Evolutionary conservation across 2,329 filamentous ascomycete genomes (phyloP), one percentile per base, ranked within the genome.

Genomic region (Exophiala xenobiotica): DNA sequence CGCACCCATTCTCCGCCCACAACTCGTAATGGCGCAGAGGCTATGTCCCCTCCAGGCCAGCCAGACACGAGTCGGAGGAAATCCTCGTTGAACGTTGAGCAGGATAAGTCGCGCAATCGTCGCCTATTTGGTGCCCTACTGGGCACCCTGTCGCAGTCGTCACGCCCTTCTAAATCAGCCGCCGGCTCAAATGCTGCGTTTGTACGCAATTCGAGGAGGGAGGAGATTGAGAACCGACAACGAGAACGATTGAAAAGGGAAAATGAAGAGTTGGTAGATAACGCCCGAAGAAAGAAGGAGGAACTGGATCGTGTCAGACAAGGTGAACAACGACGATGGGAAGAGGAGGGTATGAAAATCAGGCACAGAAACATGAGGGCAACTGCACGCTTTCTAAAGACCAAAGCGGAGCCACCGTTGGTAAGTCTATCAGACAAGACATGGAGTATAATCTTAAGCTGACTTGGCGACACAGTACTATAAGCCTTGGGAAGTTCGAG

Each of bases 101-200:
- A 95, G 63, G 92, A 97, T 67, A 89, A 85, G 68, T 90, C 88
- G 67, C 86, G 92, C 29, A 88, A 88, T 18, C 86, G 88, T 69
- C 81, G 92, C 46, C 77, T 97, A 54, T 96, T 96, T 66, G 91
- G 92, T 55, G 88, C 86, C 27, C 73, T 95, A 50, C 75, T 93
- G 53, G 88, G 79, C 67, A 89, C 87, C 29, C 78, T 95, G 54
- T 90, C 86, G 68, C 87, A 92, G 60, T 77, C 47, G 6, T 48
- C 53, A 3, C 53, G 51, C 19, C 49, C 58, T 4, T n/a, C 27
- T 4, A 38, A 43, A 40, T 46, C 54, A n/a, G 31, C 43, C 9
- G 29, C 23, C 3, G 26, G n/a, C 6, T 22, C 49, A 8, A 53
- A 12, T 8, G 23, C 48, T 66, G 73, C 77, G 73, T 59, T 81